Conservation (phyloP, 2,329 filamentous ascomycete species). For the Fusarium redolens region DNA sequence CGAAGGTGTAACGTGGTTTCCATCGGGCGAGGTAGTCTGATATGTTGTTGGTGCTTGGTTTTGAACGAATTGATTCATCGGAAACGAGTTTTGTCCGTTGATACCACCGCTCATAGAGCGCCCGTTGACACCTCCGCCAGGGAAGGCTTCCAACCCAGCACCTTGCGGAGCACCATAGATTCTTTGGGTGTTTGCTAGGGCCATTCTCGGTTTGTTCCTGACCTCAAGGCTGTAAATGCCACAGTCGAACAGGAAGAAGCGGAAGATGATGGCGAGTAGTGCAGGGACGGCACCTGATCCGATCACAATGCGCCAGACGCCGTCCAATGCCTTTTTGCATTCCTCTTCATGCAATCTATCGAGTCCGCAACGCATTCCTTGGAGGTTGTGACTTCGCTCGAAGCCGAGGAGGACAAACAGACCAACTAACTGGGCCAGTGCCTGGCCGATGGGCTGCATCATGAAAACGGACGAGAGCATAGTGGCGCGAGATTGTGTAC, state of each 20-base stretch:
- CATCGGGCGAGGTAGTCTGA: constrained; percentile 43
- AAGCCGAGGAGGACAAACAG: constrained; percentile 63
- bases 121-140: constrained; percentile 9
- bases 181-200: constrained; percentile 68
- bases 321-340: constrained; percentile 63
- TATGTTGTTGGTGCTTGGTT: constrained; percentile 27
- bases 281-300: constrained; percentile 73
- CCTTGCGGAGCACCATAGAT: constrained; percentile 61
- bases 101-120: constrained; percentile 31
- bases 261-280: constrained; percentile 71
- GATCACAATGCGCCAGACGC: constrained; percentile 75
- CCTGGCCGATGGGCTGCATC: constrained; percentile 76
- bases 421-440: constrained; percentile 71
- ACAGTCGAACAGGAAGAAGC: constrained; percentile 74
- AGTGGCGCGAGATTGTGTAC: constrained; percentile 71
- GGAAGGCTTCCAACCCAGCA: constrained; percentile 31
- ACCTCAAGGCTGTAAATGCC: constrained; percentile 74
- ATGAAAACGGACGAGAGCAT: constrained; percentile 77
- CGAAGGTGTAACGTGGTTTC: constrained; percentile 29
- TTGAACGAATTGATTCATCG: constrained; percentile 35
- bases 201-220: constrained; percentile 68
- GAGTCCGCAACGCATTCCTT: constrained; percentile 61
- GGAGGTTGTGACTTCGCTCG: constrained; percentile 54
- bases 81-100: constrained; percentile 27
- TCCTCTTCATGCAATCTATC: constrained; percentile 57